These are phyloP conservation scores for Oryza glumipatula DNA, from an alignment of 176 grass and related monocot genomes.

Conservation along the genomic window DNA sequence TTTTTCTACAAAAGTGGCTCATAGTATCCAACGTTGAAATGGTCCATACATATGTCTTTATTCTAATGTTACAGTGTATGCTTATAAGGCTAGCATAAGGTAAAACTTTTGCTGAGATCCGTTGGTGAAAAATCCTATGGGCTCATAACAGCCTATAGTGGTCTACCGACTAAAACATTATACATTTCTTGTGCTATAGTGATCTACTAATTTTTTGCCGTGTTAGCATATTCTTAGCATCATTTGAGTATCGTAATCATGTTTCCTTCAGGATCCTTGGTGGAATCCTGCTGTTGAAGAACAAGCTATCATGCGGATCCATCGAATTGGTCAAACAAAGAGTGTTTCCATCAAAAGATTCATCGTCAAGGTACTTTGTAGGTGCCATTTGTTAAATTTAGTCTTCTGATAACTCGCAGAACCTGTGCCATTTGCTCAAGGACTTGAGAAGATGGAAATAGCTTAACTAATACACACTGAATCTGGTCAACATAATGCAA, in stretches of 20 bases:
- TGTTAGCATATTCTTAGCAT: not conserved
- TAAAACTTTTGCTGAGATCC: not conserved
- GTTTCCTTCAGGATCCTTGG: conserved; percentile 77
- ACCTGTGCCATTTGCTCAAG: not conserved
- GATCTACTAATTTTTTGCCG: not conserved
- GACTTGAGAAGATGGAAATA: not conserved
- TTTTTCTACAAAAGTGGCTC: not conserved
- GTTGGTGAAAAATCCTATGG: not conserved
- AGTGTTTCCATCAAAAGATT: conserved; percentile 88
- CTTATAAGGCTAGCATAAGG: not conserved
- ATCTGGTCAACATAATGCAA: not conserved
- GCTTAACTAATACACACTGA: not conserved
- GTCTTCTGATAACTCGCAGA: not conserved
- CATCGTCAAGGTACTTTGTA: conserved; percentile 68
- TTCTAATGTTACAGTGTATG: not conserved
- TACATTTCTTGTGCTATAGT: not conserved
- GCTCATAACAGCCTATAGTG: not conserved
- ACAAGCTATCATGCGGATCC: conserved; percentile 94
- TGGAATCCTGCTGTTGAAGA: conserved; percentile 99
- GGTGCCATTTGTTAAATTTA: not conserved
- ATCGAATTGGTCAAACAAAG: conserved; percentile 88
- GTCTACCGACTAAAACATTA: not conserved
- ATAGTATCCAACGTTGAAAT: not conserved
- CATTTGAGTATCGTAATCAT: conserved; percentile 3
- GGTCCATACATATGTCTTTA: not conserved